These are phyloP conservation scores for Aureobasidium leucospermi DNA, from an alignment of 2,329 filamentous ascomycete genomes.

Conservation along the genomic window DNA sequence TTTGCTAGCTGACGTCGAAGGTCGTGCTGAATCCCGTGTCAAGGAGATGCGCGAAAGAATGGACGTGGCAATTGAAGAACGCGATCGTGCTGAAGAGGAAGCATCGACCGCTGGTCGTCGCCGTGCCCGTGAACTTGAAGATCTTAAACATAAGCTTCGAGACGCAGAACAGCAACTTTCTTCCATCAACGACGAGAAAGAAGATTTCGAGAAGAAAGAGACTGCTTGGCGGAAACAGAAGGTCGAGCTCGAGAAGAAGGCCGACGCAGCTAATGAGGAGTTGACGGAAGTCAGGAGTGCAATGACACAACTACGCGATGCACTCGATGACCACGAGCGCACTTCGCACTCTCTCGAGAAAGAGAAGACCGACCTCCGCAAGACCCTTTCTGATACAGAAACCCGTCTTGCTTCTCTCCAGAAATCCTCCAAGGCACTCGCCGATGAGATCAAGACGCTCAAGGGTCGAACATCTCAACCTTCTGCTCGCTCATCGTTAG, in stretches of 20 bases:
- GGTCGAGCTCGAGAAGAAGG: slow-evolving; percentile 66
- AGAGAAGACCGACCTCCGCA: slow-evolving; percentile 68
- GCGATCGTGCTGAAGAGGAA: slow-evolving; percentile 88
- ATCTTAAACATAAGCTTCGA: slow-evolving; percentile 68
- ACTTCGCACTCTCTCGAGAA: slow-evolving; percentile 78
- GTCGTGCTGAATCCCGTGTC: slow-evolving; percentile 70
- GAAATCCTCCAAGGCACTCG: slow-evolving; percentile 56
- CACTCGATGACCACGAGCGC: slow-evolving; percentile 80
- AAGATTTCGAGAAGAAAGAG: slow-evolving; percentile 67
- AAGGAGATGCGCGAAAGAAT: slow-evolving; percentile 84
- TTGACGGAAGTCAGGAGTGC: slow-evolving; percentile 67
- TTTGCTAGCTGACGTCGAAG: slow-evolving; percentile 78
- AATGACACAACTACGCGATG: slow-evolving; percentile 68
- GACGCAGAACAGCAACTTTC: slow-evolving; percentile 75
- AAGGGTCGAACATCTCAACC: slow-evolving; percentile 34
- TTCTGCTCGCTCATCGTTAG: slow-evolving; percentile 53
- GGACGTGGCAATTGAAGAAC: slow-evolving; percentile 86
- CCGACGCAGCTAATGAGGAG: slow-evolving; percentile 64
- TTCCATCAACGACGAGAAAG: slow-evolving; percentile 63
- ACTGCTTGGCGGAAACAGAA: slow-evolving; percentile 66
- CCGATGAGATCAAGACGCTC: slow-evolving; percentile 49
- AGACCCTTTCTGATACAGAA: slow-evolving; percentile 70
- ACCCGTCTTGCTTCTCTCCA: slow-evolving; percentile 71
- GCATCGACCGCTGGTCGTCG: slow-evolving; percentile 69
- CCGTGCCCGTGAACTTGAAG: slow-evolving; percentile 76